Base-by-base conservation (phyloP, 164 flowering plant genomes). In the Tetrastigma voinierianum region DNA sequence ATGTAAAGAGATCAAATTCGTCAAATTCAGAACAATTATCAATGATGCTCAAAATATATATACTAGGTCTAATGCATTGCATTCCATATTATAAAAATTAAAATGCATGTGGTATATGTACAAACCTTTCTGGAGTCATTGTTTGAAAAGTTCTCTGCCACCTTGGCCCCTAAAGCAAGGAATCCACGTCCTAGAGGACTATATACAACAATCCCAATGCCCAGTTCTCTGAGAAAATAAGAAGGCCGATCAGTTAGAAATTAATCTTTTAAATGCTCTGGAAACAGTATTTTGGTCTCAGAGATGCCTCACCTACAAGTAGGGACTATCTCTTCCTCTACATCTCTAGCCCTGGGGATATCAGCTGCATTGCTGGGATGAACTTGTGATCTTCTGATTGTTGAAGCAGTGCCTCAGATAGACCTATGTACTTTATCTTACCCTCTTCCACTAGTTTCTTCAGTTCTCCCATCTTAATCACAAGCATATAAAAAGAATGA, bases 141-240 rank as follows among this genome's bases (percentile, higher is more conserved):
- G 7, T 75, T 52, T 4, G 74, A 9, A 1, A 82, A 25, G 45
- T 24, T 71, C 49, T 83, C 86, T 19, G 80, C 63, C 17, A 83
- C 1, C 68, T 81, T 77, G 14, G 83, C 69, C 13, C 88, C 90
- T 10, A 67, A 71, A 0, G 89, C 76, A 23, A 87, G 44, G 72
- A 87, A 85, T 1, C 92, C 90, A 14, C 83, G 64, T 45, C 87
- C 89, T 1, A 87, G 67, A 55, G 87, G 91, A 58, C 86, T 78
- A 58, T 81, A 87, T 10, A 87, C 71, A 67, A 87, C 89, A 61
- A 87, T 83, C 1, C 87, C 89, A 44, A 85, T 85, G 13, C 89
- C 91, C 2, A 79, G 77, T 64, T 78, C 79, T 61, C 82, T 78
- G 67, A 59, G 13, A 4, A 25, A 25, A 59, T 0, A 23, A 44